phyloP scores from a whole-genome alignment of 163 green algal genomes.

The Scenedesmus sp. region DNA sequence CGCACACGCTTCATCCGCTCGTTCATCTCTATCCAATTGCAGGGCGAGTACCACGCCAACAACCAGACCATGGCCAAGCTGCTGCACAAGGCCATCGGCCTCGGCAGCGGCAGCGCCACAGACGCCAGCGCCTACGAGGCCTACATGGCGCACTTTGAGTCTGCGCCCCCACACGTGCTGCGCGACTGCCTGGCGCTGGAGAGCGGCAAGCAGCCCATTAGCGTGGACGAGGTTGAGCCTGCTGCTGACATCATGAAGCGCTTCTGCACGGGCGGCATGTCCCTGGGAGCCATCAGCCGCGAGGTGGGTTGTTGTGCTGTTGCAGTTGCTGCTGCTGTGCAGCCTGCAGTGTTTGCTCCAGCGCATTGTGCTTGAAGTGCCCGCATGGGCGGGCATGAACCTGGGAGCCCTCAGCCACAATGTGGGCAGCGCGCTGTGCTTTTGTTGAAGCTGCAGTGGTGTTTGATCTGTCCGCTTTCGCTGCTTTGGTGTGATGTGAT shows the following conservation, averaged over 20 bases:
- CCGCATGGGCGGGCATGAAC: no score
- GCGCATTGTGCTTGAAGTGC: no score
- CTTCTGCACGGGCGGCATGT: conserved; percentile 99
- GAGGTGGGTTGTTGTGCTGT: conserved; percentile 65
- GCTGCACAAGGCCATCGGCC: conserved; percentile 98
- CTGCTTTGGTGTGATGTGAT: no score
- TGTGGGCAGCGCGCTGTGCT: no score
- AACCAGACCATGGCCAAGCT: conserved; percentile 99
- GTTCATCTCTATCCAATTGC: background rate
- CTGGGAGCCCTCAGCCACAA: no score
- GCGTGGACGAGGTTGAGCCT: conserved; percentile 82
- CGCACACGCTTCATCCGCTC: background rate
- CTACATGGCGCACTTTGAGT: conserved; percentile 93
- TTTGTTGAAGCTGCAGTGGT: no score
- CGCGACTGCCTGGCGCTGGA: conserved; percentile 93
- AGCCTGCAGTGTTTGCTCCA: background rate
- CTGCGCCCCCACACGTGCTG: conserved; percentile 87
- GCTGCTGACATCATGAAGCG: conserved; percentile 91
- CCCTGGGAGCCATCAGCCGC: conserved; percentile 95
- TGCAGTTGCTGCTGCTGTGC: background rate
- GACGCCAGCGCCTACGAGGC: conserved; percentile 80
- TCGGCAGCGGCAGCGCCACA: conserved; percentile 74
- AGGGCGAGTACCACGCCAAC: conserved; percentile 95
- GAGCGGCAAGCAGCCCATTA: conserved; percentile 53
- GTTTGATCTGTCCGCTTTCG: no score